A percentile compares a stretch with the other conserved stretches of the same genome.
Conservation (phyloP, 768 basidiomycete genomes). For the Pleurotus salmoneostramineus region DNA sequence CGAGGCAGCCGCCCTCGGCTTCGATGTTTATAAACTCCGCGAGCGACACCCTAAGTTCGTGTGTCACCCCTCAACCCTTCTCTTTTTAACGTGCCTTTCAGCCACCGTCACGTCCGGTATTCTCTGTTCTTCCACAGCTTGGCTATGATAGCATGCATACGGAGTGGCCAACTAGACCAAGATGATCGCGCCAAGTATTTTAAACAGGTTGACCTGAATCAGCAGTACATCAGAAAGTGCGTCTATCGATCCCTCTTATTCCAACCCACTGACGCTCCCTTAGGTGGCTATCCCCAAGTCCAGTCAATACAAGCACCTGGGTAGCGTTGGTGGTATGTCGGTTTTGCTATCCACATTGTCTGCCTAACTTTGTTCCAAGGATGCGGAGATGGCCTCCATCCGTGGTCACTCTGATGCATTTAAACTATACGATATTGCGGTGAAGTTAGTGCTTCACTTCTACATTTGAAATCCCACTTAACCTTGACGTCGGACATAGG, state of each 20-base stretch:
- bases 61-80: neutral
- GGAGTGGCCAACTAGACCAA: conserved; percentile 35
- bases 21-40: conserved; percentile 55
- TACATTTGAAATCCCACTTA: neutral
- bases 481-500: conserved; percentile 23
- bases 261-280: neutral
- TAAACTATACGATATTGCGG: conserved; percentile 65
- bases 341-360: neutral
- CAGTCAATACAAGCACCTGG: conserved; percentile 68
- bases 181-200: conserved; percentile 38
- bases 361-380: conserved; percentile 29
- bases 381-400: conserved; percentile 67
- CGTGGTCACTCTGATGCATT: conserved; percentile 53
- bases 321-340: conserved; percentile 57
- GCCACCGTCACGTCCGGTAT: conserved; percentile 68
- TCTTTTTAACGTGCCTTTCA: conserved; percentile 16
- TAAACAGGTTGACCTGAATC: conserved; percentile 56
- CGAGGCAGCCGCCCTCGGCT: conserved; percentile 62
- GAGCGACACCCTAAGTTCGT: conserved; percentile 63
- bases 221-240: conserved; percentile 56
- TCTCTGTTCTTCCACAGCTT: conserved; percentile 69
- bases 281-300: conserved; percentile 69
- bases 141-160: conserved; percentile 57
- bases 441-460: conserved; percentile 38
- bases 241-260: neutral